phyloP scores from a whole-genome alignment of 2,329 filamentous ascomycete genomes.

The Ascochyta clinopodiicola region DNA sequence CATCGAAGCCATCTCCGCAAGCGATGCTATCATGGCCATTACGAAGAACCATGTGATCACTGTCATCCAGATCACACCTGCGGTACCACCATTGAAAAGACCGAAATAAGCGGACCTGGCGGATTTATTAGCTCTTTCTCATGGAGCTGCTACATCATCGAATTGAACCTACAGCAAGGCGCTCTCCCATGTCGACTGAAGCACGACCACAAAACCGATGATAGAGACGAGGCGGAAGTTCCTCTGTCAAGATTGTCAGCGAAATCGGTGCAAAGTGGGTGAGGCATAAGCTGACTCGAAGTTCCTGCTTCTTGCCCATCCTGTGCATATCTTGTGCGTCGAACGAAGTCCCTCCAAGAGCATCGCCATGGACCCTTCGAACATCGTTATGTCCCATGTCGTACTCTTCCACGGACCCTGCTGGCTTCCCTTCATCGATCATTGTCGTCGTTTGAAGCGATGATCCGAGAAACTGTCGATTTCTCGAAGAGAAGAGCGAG shows the following conservation, averaged over 20 bases:
- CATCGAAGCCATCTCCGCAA: constrained; percentile 44
- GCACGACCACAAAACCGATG: constrained; percentile 24
- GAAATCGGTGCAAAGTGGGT: neutral
- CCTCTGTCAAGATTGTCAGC: constrained; percentile 14
- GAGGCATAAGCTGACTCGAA: constrained; percentile 16
- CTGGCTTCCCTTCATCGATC: constrained; percentile 9
- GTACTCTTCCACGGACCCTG: constrained; percentile 19
- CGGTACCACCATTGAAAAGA: constrained; percentile 35
- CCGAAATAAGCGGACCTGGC: constrained; percentile 20
- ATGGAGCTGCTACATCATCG: neutral
- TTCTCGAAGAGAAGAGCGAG: neutral
- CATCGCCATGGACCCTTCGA: constrained; percentile 11
- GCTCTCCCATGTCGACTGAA: constrained; percentile 31
- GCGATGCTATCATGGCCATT: constrained; percentile 26
- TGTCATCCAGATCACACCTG: constrained; percentile 38
- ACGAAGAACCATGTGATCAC: constrained; percentile 31
- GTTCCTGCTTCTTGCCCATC: constrained; percentile 33
- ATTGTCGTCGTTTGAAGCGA: constrained; percentile 2
- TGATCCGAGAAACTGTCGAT: neutral
- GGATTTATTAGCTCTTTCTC: neutral
- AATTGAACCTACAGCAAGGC: constrained; percentile 16
- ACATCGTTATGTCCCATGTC: constrained; percentile 11
- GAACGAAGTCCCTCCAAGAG: constrained; percentile 19
- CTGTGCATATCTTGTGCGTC: constrained; percentile 31
- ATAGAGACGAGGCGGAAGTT: constrained; percentile 28